Percentiles rank a stretch among this genome's conserved stretches.
Conservation (phyloP, 106 monocot genomes). For the Chionographis japonica region DNA sequence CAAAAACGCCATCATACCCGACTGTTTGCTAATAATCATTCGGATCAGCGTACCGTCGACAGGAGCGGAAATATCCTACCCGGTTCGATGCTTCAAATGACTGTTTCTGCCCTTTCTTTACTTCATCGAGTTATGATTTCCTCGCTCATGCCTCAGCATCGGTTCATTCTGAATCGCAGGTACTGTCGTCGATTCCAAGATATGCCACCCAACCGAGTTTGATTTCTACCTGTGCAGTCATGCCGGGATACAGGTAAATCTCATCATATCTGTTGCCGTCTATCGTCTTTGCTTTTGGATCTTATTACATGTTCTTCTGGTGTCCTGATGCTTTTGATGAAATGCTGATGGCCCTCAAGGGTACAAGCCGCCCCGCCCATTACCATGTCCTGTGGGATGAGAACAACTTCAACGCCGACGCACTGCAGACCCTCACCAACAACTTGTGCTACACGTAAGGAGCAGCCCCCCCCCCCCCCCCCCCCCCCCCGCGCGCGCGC, state of each 20-base stretch:
- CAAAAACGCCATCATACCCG: conserved; percentile 93
- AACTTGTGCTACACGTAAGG: conserved; percentile 89
- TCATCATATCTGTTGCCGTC: background rate
- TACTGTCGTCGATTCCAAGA: conserved; percentile 86
- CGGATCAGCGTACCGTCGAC: conserved; percentile 52
- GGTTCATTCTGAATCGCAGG: conserved; percentile 38
- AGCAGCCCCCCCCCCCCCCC: background rate
- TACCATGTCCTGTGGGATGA: conserved; percentile 96
- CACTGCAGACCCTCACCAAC: conserved; percentile 71
- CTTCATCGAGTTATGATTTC: too few relatives aligned
- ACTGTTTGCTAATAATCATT: conserved; percentile 85
- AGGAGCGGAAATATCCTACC: conserved; percentile 87
- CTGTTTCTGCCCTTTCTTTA: too few relatives aligned
- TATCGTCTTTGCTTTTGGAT: background rate
- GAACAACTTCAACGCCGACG: conserved; percentile 80
- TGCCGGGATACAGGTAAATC: conserved; percentile 78
- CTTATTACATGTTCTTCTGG: background rate
- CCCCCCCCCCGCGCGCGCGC: too few relatives aligned
- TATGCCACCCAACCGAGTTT: conserved; percentile 90
- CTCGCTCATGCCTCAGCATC: too few relatives aligned
- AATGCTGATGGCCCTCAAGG: conserved; percentile 24
- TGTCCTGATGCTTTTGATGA: background rate
- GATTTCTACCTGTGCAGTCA: conserved; percentile 92
- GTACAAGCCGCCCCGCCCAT: conserved; percentile 88
- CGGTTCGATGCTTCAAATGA: conserved; percentile 27